Base-by-base conservation (phyloP, 345 rosid species). In the Heritiera littoralis region DNA sequence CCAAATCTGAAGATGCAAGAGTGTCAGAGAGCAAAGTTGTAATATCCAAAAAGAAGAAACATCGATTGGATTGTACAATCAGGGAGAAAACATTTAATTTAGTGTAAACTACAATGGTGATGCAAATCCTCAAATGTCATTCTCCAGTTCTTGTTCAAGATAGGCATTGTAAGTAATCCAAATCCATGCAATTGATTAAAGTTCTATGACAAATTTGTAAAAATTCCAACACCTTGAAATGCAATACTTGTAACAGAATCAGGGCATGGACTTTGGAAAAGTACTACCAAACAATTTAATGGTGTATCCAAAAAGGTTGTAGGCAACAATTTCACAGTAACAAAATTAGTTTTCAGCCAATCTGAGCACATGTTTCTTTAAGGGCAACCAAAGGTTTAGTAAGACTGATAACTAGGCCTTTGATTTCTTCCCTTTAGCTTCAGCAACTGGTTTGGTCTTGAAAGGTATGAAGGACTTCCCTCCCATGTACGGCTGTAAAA, bases 381-480 rank as follows among this genome's bases (percentile, higher is more conserved):
- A 9, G 18, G 28, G 48, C 9, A 66, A 41, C n/a, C 38, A 35
- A 2, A n/a, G 40, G 30, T 18, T 41, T 40, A 41, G 12, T 66
- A 17, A 65, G 5, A 63, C 43, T 1, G 11, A 35, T 35, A 32
- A 73, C 61, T 83, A 79, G 2, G 86, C 81, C 72, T 83, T 87
- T 30, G 88, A 68, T 72, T 87, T 85, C 83, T 85, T 87, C 67
- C 89, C 89, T 80, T 87, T 85, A 68, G 81, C 30, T 68, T 85
- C 86, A 5, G 81, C 32, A 7, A 70, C 88, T n/a, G 90, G 91
- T 81, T 88, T 89, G 80, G 67, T 68, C 83, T 89, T 92, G 87
- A 95, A 95, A n/a, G 97, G 98, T 46, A 95, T 68, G 81, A 91
- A 95, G 18, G 84, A 71, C 77, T 86, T 87, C 66, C 97, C 98